Percentiles rank a stretch among this genome's conserved stretches.
phyloP scores from a whole-genome alignment of 1,284 basidiomycete genomes.

The Apiotrichum sp. region DNA sequence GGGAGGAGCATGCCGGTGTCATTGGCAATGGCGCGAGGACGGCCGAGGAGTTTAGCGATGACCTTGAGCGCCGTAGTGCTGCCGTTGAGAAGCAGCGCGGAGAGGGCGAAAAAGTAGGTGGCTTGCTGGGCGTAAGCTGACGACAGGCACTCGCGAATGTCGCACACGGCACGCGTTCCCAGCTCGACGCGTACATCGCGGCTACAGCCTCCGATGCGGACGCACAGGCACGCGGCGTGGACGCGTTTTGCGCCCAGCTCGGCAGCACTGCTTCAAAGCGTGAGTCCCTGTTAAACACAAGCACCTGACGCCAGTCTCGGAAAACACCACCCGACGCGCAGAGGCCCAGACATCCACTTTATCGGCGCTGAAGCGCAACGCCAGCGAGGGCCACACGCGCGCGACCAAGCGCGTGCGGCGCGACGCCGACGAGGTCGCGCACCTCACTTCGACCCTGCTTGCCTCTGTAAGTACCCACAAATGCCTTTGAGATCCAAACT shows the following conservation, averaged over 20 bases:
- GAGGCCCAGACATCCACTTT: slow-evolving; percentile 3
- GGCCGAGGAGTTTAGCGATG: background rate
- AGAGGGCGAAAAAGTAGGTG: background rate
- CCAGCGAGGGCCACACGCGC: background rate
- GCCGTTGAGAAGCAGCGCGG: slow-evolving; percentile 7
- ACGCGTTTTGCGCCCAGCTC: slow-evolving; percentile 24
- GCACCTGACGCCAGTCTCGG: slow-evolving; percentile 1
- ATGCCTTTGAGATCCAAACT: background rate
- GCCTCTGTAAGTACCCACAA: slow-evolving; percentile 26
- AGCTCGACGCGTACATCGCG: slow-evolving; percentile 25
- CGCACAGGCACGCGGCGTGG: slow-evolving; percentile 21
- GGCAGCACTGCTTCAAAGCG: slow-evolving; percentile 17
- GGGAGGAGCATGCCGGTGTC: background rate
- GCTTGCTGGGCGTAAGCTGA: background rate
- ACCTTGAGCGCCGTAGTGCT: background rate
- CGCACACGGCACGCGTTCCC: slow-evolving; percentile 14
- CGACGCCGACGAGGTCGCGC: slow-evolving; percentile 13
- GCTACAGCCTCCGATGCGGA: slow-evolving; percentile 22
- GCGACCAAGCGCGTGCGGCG: background rate
- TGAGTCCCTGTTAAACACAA: slow-evolving; percentile 8
- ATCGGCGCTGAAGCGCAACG: slow-evolving; percentile 2
- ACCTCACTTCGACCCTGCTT: slow-evolving; percentile 20
- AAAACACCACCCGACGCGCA: background rate
- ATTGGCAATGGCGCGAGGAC: background rate
- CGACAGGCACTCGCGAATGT: slow-evolving; percentile 26